These are phyloP conservation scores for Neurospora sp. DNA, from an alignment of 2,329 filamentous ascomycete genomes.

Conservation along the genomic window DNA sequence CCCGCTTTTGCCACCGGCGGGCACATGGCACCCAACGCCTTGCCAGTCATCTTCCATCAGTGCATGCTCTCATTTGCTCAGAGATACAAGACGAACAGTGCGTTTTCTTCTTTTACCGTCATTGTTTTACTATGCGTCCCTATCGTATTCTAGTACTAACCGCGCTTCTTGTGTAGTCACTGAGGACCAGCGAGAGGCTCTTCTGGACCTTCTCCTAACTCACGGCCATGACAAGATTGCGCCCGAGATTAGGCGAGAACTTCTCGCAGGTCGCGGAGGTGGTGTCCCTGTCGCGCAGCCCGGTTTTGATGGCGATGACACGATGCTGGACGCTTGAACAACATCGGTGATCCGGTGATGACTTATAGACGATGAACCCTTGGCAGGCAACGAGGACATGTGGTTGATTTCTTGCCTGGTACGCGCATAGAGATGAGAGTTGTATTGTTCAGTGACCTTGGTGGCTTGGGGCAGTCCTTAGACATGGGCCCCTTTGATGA, in stretches of 20 bases:
- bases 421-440: background rate
- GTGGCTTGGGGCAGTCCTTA: background rate
- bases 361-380: background rate
- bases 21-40: conserved; percentile 47
- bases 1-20: conserved; percentile 42
- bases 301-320: conserved; percentile 70
- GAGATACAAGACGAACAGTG: conserved; percentile 79
- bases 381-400: background rate
- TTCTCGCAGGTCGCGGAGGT: conserved; percentile 78
- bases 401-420: background rate
- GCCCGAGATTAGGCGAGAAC: conserved; percentile 79
- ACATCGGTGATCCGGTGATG: background rate
- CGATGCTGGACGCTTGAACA: conserved; percentile 59
- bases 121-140: background rate
- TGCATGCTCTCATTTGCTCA: conserved; percentile 86
- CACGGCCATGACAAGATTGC: conserved; percentile 83
- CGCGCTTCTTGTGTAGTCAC: conserved; percentile 43
- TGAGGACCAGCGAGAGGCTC: conserved; percentile 77
- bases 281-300: conserved; percentile 53
- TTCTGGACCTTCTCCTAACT: conserved; percentile 76
- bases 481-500: background rate
- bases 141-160: conserved; percentile 6
- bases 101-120: background rate
- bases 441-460: background rate
- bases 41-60: conserved; percentile 96